Evolutionary conservation across 257 asterid species (phyloP).

Genomic region (Gentiana straminea): DNA sequence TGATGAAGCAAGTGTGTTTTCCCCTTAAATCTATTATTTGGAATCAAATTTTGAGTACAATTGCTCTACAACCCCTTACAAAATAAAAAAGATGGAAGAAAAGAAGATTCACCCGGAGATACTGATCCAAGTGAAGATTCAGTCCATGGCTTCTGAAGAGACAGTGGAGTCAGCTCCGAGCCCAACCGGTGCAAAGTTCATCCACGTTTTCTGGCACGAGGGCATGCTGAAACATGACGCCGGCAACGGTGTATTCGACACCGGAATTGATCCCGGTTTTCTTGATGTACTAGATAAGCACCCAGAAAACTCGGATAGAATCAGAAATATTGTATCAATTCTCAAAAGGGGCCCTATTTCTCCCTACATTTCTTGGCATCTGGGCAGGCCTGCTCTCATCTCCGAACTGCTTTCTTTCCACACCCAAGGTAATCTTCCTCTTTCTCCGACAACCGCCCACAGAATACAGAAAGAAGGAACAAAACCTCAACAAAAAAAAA

Average conservation of each 20-base stretch:
- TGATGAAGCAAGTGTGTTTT: too few species aligned
- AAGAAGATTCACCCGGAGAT: too few species aligned
- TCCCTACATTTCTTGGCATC: slow-evolving; percentile 66
- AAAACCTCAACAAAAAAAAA: too few species aligned
- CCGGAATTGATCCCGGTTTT: slow-evolving; percentile 82
- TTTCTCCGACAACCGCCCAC: too few species aligned
- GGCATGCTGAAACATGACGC: slow-evolving; percentile 74
- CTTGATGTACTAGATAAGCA: slow-evolving; percentile 85
- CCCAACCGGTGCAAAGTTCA: slow-evolving; percentile 5
- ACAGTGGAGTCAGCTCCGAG: background rate
- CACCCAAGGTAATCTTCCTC: slow-evolving; percentile 40
- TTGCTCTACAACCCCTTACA: too few species aligned
- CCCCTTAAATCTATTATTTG: too few species aligned
- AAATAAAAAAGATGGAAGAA: too few species aligned
- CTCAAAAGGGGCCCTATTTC: slow-evolving; percentile 78
- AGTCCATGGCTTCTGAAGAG: slow-evolving; percentile 2
- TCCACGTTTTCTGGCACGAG: slow-evolving; percentile 75
- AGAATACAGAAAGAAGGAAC: too few species aligned
- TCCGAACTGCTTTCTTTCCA: slow-evolving; percentile 59
- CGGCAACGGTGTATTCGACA: slow-evolving; percentile 75
- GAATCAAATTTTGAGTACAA: too few species aligned
- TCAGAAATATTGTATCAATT: slow-evolving; percentile 70
- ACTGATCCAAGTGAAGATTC: too few species aligned
- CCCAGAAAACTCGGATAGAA: slow-evolving; percentile 85
- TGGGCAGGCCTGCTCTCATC: slow-evolving; percentile 50